Evolutionary conservation across 345 rosid species (phyloP).

Genomic region (Combretum micranthum): DNA sequence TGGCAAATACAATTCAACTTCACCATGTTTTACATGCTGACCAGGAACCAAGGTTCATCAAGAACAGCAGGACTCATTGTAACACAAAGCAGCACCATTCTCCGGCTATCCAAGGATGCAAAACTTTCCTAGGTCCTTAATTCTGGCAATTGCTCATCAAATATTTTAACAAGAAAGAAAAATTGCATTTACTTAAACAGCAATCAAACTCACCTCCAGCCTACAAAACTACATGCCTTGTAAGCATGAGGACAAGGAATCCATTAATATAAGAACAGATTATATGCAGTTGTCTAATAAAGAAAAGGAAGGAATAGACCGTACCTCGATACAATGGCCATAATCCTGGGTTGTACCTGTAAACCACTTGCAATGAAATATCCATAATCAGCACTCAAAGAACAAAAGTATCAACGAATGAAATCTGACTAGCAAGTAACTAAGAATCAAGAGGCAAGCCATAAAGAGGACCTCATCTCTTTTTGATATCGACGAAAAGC

Average conservation of each 20-base stretch:
- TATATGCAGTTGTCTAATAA: background rate
- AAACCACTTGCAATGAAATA: constrained; percentile 13
- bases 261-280: too few relatives aligned
- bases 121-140: too few relatives aligned
- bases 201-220: background rate
- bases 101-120: too few relatives aligned
- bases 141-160: too few relatives aligned
- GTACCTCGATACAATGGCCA: constrained; percentile 99
- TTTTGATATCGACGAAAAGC: constrained; percentile 84
- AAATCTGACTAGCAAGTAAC: constrained; percentile 2
- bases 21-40: too few relatives aligned
- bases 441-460: constrained; percentile 6
- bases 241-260: too few relatives aligned
- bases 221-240: background rate
- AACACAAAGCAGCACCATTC: too few relatives aligned
- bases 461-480: constrained; percentile 73
- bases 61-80: too few relatives aligned
- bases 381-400: constrained; percentile 13
- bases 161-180: background rate
- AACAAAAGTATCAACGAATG: constrained; percentile 1
- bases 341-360: constrained; percentile 66
- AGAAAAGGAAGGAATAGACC: background rate
- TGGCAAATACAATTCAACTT: too few relatives aligned
- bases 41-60: too few relatives aligned
- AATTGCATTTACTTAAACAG: background rate